phyloP scores from a whole-genome alignment of 1,139 yeast species.

The Blastobotrys buckinghamii region DNA sequence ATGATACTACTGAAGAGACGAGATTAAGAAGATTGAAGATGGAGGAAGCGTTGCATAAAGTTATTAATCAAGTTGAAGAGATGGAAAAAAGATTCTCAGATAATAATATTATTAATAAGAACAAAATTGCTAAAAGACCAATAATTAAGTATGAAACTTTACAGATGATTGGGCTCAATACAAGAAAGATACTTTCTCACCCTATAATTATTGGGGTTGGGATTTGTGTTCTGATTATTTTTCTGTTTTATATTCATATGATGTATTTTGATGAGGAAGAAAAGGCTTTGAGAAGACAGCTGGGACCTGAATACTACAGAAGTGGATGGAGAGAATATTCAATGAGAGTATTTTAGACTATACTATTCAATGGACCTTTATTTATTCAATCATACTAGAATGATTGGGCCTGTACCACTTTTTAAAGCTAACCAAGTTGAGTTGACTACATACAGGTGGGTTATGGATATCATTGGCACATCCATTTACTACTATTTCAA shows the following conservation, averaged over 20 bases:
- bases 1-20: neutral
- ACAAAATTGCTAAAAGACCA: neutral
- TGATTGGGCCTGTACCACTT: no score
- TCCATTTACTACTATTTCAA: no score
- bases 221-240: neutral
- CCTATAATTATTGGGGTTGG: neutral
- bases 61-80: neutral
- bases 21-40: neutral
- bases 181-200: neutral
- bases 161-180: no score
- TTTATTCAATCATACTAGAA: no score
- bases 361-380: no score
- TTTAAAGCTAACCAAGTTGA: no score
- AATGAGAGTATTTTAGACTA: conserved; percentile 8
- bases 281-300: conserved; percentile 6
- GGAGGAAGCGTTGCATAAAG: conserved; percentile 1
- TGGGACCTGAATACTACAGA: conserved; percentile 14
- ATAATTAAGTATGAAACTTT: no score
- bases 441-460: no score
- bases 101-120: neutral
- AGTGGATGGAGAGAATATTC: conserved; percentile 15
- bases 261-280: conserved; percentile 12
- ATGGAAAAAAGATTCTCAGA: conserved; percentile 1
- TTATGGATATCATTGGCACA: no score
- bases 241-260: conserved; percentile 7